phyloP scores from a whole-genome alignment of 164 flowering plant genomes.

The Magnolia changhungtana region DNA sequence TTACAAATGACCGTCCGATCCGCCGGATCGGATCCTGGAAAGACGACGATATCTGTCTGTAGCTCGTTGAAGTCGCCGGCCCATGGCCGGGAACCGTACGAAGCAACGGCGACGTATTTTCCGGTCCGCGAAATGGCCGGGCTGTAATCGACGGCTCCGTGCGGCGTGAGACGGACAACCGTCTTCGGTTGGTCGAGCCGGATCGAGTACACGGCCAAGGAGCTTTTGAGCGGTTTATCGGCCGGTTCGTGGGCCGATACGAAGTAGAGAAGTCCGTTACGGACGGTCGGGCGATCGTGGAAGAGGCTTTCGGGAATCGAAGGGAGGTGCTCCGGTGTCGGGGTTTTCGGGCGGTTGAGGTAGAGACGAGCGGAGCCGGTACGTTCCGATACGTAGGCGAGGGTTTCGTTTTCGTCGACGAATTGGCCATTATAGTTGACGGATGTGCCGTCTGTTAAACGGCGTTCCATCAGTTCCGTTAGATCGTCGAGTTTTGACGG shows the following conservation, averaged over 20 bases:
- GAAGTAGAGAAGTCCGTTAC: constrained; percentile 43
- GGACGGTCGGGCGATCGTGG: constrained; percentile 66
- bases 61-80: constrained; percentile 70
- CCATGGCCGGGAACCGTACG: constrained; percentile 74
- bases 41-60: constrained; percentile 65
- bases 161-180: constrained; percentile 44
- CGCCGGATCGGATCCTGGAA: constrained; percentile 43
- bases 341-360: constrained; percentile 17
- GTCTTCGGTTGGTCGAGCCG: constrained; percentile 7
- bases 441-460: constrained; percentile 66
- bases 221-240: constrained; percentile 42
- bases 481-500: constrained; percentile 9
- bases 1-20: constrained; percentile 35
- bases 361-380: constrained; percentile 50
- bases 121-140: constrained; percentile 68
- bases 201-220: constrained; percentile 64
- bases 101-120: constrained; percentile 68
- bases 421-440: constrained; percentile 72
- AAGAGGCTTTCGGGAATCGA: constrained; percentile 40
- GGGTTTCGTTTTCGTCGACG: constrained; percentile 32
- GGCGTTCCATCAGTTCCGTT: constrained; percentile 26
- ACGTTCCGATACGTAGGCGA: constrained; percentile 67
- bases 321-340: constrained; percentile 34
- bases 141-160: constrained; percentile 62
- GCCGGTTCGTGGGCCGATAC: constrained; percentile 76